Conservation (phyloP, 2,329 filamentous ascomycete genomes). For the Beauveria pseudobassiana region DNA sequence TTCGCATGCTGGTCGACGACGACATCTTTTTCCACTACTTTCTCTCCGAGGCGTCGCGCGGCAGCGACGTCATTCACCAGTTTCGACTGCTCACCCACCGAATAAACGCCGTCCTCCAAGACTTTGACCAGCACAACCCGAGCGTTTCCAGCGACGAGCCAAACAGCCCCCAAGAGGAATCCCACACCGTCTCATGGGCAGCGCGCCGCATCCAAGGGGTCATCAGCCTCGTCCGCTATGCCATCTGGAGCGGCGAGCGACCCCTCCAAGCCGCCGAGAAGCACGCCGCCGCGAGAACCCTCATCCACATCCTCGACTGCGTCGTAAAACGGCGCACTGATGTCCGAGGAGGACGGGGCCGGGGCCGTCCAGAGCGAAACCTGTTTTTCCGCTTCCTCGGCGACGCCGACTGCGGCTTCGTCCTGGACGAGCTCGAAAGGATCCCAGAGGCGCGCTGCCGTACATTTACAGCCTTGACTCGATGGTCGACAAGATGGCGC, state of each 20-base stretch:
- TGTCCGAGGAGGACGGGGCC: slow-evolving; percentile 20
- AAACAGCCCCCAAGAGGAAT: neutral
- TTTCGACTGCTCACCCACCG: slow-evolving; percentile 43
- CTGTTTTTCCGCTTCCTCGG: slow-evolving; percentile 43
- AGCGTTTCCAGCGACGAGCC: neutral
- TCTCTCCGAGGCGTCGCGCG: slow-evolving; percentile 35
- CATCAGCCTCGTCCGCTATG: slow-evolving; percentile 34
- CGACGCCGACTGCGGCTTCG: slow-evolving; percentile 35
- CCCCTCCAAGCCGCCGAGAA: slow-evolving; percentile 32
- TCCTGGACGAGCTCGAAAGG: slow-evolving; percentile 35
- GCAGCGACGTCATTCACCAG: slow-evolving; percentile 36
- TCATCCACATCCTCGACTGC: slow-evolving; percentile 40
- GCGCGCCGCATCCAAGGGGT: slow-evolving; percentile 38
- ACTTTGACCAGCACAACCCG: slow-evolving; percentile 30
- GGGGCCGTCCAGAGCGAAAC: slow-evolving; percentile 29
- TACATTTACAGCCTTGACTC: slow-evolving; percentile 32
- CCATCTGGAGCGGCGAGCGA: slow-evolving; percentile 30
- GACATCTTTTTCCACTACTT: slow-evolving; percentile 49
- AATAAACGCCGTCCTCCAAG: slow-evolving; percentile 37
- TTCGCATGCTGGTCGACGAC: slow-evolving; percentile 47
- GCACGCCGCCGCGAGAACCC: slow-evolving; percentile 37
- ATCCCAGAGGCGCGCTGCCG: slow-evolving; percentile 37
- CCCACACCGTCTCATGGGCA: slow-evolving; percentile 39
- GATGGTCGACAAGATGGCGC: slow-evolving; percentile 25
- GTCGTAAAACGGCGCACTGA: slow-evolving; percentile 36